Evolutionary conservation across 1,139 yeast genomes (phyloP), one percentile per base, ranked within the genome.

Genomic region (Scheffersomyces cryptocercus): DNA sequence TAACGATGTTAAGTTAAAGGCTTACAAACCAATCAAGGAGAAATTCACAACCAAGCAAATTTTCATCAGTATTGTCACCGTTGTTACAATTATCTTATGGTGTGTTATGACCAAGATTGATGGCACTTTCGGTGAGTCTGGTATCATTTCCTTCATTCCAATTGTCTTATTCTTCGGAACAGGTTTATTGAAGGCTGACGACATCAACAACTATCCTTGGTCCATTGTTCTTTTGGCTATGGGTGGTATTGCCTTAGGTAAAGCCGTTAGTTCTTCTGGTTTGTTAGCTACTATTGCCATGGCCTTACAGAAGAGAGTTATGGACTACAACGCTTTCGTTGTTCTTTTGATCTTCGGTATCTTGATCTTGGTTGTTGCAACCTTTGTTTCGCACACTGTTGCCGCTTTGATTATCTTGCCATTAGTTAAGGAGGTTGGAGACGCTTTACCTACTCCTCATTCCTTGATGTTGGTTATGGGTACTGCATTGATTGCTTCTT

Each of bases 171-270:
- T 91, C 59, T 91, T 90, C 56, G 97, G 97, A 24, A 81, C 96
- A 0, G 97, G 97, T 2, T 66, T 90, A 35, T 68, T 91, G 48
- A 81, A 85, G 35, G 82, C 87, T 10, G 95, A 88, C 43, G 98
- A 91, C 61, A 87, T 91, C 62, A 91, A 91, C 67, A 89, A 87
- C 60, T 91, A 87, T 67, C 83, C 96, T 50, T 91, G 98, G 98
- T 85, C 93, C 1, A 91, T 91, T 56, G 90, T 91, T 14, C 80
- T 91, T 45, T 75, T 91, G 51, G 97, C 97, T 5, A 90, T 90
- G 97, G 98, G 98, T 44, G 98, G 98, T 55, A 78, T 89, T 48
- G 95, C 97, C 0, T 73, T 91, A 36, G 98, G 98, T 47, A 88
- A 86, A 61, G 97, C 95, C 1, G 95, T 91, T 5, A 80, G 93